These are phyloP conservation scores for Prunus kanzakura DNA, from an alignment of 306 rosid genomes.

Conservation along the genomic window DNA sequence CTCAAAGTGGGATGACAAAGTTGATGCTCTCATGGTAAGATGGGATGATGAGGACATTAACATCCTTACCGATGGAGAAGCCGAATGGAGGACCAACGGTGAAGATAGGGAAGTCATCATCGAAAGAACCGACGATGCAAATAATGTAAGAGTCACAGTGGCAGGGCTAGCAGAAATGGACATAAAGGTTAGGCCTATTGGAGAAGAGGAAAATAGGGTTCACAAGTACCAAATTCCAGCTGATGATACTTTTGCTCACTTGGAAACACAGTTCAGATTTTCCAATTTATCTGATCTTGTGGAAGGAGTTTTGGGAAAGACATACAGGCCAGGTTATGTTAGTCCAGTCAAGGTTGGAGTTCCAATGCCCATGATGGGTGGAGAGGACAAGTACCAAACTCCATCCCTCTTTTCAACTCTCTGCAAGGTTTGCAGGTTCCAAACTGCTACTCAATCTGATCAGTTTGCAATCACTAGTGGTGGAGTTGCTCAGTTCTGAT, in stretches of 20 bases:
- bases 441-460: constrained; percentile 31
- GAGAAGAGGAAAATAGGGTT: constrained; percentile 55
- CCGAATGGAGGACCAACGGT: constrained; percentile 50
- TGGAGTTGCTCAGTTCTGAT: constrained; percentile 49
- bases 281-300: constrained; percentile 41
- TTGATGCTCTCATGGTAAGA: constrained; percentile 50
- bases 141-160: constrained; percentile 51
- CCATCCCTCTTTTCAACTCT: constrained; percentile 45
- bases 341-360: constrained; percentile 75
- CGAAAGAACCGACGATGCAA: constrained; percentile 66
- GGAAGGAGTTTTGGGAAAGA: constrained; percentile 74
- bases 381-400: constrained; percentile 62
- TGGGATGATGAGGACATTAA: constrained; percentile 53
- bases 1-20: constrained; percentile 53
- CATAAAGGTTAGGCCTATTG: constrained; percentile 59
- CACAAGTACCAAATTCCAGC: constrained; percentile 64
- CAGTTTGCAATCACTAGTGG: constrained; percentile 14
- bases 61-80: constrained; percentile 48
- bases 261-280: constrained; percentile 71
- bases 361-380: constrained; percentile 66
- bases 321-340: constrained; percentile 59
- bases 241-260: constrained; percentile 66
- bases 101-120: constrained; percentile 55
- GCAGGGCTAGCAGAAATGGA: constrained; percentile 57
- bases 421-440: constrained; percentile 57